Percentiles rank a stretch among this genome's conserved stretches.
Conservation (phyloP, 768 basidiomycete genomes). For the Kwoniella sp. region DNA sequence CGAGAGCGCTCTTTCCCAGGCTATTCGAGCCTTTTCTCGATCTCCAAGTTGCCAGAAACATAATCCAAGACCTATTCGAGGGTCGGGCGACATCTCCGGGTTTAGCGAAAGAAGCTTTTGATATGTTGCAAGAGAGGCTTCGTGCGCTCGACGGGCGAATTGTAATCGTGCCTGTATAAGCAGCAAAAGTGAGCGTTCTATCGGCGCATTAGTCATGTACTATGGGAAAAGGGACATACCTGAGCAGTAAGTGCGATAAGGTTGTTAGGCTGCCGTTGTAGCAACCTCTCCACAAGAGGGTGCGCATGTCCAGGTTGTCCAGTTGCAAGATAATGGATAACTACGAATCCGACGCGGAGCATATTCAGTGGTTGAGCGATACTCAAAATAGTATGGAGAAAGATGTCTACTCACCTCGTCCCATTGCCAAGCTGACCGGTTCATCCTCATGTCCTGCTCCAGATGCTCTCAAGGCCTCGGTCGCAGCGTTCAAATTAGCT, state of each 20-base stretch:
- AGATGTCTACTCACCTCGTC: conserved; percentile 38
- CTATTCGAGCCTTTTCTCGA: conserved; percentile 75
- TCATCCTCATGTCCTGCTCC: conserved; percentile 66
- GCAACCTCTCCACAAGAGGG: conserved; percentile 76
- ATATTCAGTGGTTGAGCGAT: not conserved
- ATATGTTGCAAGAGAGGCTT: conserved; percentile 78
- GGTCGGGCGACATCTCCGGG: conserved; percentile 83
- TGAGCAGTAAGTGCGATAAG: conserved; percentile 84
- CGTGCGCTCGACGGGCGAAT: conserved; percentile 74
- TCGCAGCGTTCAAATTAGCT: conserved; percentile 60
- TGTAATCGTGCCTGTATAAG: conserved; percentile 74
- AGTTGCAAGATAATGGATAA: conserved; percentile 77
- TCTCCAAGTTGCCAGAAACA: conserved; percentile 90
- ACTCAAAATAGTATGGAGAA: not conserved
- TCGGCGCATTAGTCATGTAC: too few relatives aligned
- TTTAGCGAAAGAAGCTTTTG: conserved; percentile 78
- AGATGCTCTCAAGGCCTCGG: conserved; percentile 59
- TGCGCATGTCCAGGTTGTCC: conserved; percentile 80
- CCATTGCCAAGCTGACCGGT: conserved; percentile 35
- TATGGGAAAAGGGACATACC: too few relatives aligned
- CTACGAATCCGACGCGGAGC: conserved; percentile 56
- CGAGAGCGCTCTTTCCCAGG: conserved; percentile 80
- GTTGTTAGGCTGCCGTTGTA: conserved; percentile 78
- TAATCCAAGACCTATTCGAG: conserved; percentile 90
- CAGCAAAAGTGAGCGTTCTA: too few relatives aligned